phyloP scores from a whole-genome alignment of 139 green algal species.

The Chloropicon primus region DNA sequence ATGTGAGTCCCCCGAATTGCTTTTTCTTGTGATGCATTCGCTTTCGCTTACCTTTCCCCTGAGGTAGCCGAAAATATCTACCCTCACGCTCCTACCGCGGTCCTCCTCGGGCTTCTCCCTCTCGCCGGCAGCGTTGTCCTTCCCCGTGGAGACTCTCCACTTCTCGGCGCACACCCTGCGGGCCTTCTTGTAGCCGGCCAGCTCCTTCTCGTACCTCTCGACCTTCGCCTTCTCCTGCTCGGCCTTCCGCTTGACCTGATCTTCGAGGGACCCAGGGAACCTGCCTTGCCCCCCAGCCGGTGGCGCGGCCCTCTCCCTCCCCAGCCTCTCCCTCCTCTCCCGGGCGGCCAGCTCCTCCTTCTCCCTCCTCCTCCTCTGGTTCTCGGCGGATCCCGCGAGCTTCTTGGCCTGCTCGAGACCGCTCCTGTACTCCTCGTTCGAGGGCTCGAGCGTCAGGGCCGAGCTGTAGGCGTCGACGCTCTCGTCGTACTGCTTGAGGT shows the following conservation, averaged over 20 bases:
- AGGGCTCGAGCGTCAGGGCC: neutral
- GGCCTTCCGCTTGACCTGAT: neutral
- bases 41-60: neutral
- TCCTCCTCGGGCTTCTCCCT: neutral
- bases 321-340: neutral
- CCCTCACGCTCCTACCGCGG: neutral
- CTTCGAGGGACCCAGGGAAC: no score
- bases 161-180: neutral
- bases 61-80: neutral
- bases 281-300: no score
- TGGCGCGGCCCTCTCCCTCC: neutral
- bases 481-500: neutral
- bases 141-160: neutral
- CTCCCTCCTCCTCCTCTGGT: neutral
- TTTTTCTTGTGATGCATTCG: no score
- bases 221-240: neutral
- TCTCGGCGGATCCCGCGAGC: neutral
- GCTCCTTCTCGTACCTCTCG: neutral
- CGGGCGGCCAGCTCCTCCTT: no score
- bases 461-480: neutral
- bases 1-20: neutral
- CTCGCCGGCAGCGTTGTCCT: no score
- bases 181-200: neutral
- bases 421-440: neutral
- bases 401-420: neutral